Conservation (phyloP, 352 stramenopile species). For the Phytophthora colocasiae region DNA sequence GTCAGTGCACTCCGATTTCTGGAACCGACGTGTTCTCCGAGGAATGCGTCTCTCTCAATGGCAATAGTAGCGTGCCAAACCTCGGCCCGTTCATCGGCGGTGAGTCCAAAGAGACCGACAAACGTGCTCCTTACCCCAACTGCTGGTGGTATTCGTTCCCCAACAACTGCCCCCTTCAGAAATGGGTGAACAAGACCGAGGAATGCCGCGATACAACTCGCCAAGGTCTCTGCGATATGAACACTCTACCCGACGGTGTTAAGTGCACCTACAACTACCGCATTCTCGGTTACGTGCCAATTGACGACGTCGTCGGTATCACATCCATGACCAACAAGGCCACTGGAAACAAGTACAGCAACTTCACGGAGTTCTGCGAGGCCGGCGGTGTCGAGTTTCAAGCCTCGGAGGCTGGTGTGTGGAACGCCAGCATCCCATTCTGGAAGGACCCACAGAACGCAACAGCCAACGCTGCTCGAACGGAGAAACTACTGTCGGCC, state of each 20-base stretch:
- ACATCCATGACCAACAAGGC: conserved; percentile 37
- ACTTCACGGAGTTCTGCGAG: conserved; percentile 47
- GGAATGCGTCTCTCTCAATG: conserved; percentile 23
- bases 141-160: conserved; percentile 76
- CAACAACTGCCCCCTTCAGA: conserved; percentile 54
- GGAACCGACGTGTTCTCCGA: conserved; percentile 24
- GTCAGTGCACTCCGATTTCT: conserved; percentile 49
- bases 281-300: conserved; percentile 63
- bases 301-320: conserved; percentile 83
- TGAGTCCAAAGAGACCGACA: conserved; percentile 37
- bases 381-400: conserved; percentile 60
- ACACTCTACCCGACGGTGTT: conserved; percentile 50
- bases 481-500: conserved; percentile 47
- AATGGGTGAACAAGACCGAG: conserved; percentile 20
- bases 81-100: conserved; percentile 57
- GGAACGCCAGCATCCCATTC: conserved; percentile 47
- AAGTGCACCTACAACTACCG: conserved; percentile 71
- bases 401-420: conserved; percentile 6
- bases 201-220: conserved; percentile 40
- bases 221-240: conserved; percentile 47
- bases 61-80: conserved; percentile 28
- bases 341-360: conserved; percentile 3
- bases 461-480: conserved; percentile 50
- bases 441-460: conserved; percentile 48
- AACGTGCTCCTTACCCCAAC: conserved; percentile 58